phyloP scores from a whole-genome alignment of 352 stramenopile genomes.

The Globisporangium takayamanum region DNA sequence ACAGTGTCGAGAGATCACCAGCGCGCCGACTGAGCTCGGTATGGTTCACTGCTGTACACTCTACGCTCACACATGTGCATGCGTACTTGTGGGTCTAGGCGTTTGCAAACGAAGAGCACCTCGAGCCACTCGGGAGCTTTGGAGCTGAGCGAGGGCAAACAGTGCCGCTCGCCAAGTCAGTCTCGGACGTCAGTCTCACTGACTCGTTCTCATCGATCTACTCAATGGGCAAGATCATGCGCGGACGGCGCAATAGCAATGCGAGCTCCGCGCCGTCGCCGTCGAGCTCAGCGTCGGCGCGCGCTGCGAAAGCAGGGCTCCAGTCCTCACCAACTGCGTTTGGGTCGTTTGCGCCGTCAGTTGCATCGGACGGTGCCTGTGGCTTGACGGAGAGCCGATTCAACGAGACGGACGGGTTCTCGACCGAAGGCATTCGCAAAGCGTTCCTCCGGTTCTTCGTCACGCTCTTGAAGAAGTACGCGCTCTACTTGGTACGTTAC shows the following conservation, averaged over 20 bases:
- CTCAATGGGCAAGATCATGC: slow-evolving; percentile 64
- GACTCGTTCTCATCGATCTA: slow-evolving; percentile 55
- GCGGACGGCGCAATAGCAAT: slow-evolving; percentile 42
- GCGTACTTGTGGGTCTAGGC: slow-evolving; percentile 23
- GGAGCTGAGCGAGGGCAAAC: slow-evolving; percentile 62
- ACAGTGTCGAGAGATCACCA: neutral
- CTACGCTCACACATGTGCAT: neutral
- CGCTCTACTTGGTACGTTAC: slow-evolving; percentile 53
- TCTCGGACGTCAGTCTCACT: slow-evolving; percentile 44
- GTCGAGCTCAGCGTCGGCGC: slow-evolving; percentile 19
- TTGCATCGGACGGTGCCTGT: slow-evolving; percentile 25
- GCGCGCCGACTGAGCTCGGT: too few relatives aligned
- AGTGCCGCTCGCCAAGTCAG: slow-evolving; percentile 49
- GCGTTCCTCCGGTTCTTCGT: slow-evolving; percentile 83
- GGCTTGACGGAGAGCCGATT: slow-evolving; percentile 54
- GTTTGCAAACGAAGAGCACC: slow-evolving; percentile 74
- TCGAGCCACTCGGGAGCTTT: slow-evolving; percentile 75
- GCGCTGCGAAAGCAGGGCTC: slow-evolving; percentile 1
- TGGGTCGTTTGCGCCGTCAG: neutral
- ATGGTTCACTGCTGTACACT: neutral
- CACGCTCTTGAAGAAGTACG: slow-evolving; percentile 75
- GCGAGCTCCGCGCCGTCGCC: slow-evolving; percentile 29
- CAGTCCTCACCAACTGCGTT: neutral
- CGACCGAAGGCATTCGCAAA: slow-evolving; percentile 46
- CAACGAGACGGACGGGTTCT: slow-evolving; percentile 74